Conservation (phyloP, 352 stramenopile genomes). For the Blastocystis hominis region DNA sequence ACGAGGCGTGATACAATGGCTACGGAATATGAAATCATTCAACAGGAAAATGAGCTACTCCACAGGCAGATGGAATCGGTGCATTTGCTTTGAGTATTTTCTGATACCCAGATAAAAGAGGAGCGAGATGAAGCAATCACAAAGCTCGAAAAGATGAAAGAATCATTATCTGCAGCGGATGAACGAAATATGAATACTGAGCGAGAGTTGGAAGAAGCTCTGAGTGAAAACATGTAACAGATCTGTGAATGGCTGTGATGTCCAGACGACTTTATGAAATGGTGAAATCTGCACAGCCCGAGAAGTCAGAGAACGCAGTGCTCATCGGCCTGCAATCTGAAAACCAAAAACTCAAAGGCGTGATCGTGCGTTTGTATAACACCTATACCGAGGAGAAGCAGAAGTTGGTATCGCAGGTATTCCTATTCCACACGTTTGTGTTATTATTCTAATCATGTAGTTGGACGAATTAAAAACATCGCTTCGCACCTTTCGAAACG, state of each 20-base stretch:
- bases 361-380: not conserved
- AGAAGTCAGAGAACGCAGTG: not conserved
- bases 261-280: constrained; percentile 39
- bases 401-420: not conserved
- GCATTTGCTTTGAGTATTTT: not conserved
- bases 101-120: constrained; percentile 3
- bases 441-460: not conserved
- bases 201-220: not conserved
- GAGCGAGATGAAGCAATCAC: not conserved
- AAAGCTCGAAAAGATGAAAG: not conserved
- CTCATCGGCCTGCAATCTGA: not conserved
- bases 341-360: constrained; percentile 19
- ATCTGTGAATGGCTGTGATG: not conserved
- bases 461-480: not conserved
- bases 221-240: constrained; percentile 41
- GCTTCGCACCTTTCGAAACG: not conserved
- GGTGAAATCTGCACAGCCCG: not conserved
- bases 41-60: constrained; percentile 40
- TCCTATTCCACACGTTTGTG: not conserved
- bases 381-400: not conserved
- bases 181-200: not conserved
- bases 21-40: not conserved
- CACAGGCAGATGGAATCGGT: not conserved
- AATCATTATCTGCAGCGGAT: not conserved
- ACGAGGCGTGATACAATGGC: not conserved